Evolutionary conservation across 768 basidiomycete genomes (phyloP).

Genomic region (Psilocybe tampanensis): DNA sequence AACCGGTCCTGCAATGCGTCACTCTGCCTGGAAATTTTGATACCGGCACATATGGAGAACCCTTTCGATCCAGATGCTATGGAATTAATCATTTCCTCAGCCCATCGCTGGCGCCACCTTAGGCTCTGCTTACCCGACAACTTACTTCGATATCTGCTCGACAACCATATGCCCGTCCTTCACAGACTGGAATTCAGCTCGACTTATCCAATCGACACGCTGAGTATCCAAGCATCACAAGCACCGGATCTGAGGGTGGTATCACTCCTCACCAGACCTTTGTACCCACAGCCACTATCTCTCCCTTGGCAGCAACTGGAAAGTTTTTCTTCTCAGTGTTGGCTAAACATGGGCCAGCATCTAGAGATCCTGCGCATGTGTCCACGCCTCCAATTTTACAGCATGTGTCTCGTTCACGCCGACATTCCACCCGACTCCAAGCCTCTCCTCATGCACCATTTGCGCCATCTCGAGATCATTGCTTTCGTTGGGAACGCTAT

Average conservation of each 20-base stretch:
- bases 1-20: slow-evolving; percentile 17
- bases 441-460: slow-evolving; percentile 14
- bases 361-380: slow-evolving; percentile 26
- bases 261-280: slow-evolving; percentile 20
- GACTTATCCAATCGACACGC: slow-evolving; percentile 15
- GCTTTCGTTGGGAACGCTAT: slow-evolving; percentile 20
- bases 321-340: slow-evolving; percentile 21
- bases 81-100: slow-evolving; percentile 14
- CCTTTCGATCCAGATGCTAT: slow-evolving; percentile 11
- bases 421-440: slow-evolving; percentile 7
- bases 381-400: slow-evolving; percentile 23
- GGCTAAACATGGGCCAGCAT: slow-evolving; percentile 27
- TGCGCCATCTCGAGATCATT: slow-evolving; percentile 21
- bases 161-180: slow-evolving; percentile 18
- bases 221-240: slow-evolving; percentile 11
- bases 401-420: slow-evolving; percentile 21
- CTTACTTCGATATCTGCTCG: slow-evolving; percentile 16
- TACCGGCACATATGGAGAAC: slow-evolving; percentile 15
- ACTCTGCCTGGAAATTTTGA: slow-evolving; percentile 21
- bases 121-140: slow-evolving; percentile 20
- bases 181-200: slow-evolving; percentile 23
- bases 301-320: slow-evolving; percentile 23
- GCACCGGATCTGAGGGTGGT: slow-evolving; percentile 20
- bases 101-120: slow-evolving; percentile 24
- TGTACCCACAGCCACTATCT: slow-evolving; percentile 18